phyloP scores from a whole-genome alignment of 257 asterid genomes.

The Nicotiana otophora region DNA sequence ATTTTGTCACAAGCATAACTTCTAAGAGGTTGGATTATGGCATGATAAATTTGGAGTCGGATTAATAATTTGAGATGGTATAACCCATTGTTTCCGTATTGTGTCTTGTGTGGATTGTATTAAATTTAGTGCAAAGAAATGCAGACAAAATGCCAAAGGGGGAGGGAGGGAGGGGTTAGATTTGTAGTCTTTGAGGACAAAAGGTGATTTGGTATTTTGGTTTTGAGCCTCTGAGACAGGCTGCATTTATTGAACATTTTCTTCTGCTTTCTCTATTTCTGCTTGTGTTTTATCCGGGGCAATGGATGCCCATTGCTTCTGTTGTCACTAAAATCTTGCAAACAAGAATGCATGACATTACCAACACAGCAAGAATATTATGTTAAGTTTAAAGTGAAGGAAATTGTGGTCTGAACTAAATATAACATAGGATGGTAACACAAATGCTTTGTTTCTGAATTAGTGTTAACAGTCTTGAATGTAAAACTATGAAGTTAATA shows the following conservation, averaged over 20 bases:
- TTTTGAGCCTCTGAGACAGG: neutral
- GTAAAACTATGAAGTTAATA: neutral
- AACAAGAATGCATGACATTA: neutral
- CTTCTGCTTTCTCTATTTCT: neutral
- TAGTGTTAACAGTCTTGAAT: neutral
- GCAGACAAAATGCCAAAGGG: neutral
- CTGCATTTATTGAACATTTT: neutral
- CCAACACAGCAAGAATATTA: neutral
- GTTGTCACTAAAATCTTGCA: neutral
- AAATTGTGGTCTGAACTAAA: neutral
- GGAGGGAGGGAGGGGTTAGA: neutral
- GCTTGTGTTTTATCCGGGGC: neutral
- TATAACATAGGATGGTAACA: neutral
- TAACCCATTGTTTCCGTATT: neutral
- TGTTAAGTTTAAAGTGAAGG: neutral
- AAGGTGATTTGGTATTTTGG: neutral
- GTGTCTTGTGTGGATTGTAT: neutral
- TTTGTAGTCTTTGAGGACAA: constrained; percentile 1
- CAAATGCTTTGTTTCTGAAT: neutral
- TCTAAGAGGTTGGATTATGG: neutral
- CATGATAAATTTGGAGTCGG: neutral
- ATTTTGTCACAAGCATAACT: neutral
- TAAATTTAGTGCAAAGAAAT: neutral
- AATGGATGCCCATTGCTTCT: neutral
- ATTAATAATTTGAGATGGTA: neutral